phyloP scores from a whole-genome alignment of 306 rosid species.

The Malus domestica region ASM211411v1 NC_041794.1:33186001-33186500 shows the following conservation, averaged over 20 bases:
- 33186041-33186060: too few species aligned
- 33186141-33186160: background rate
- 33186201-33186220: background rate
- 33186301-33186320: background rate
- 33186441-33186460: background rate
- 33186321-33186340: background rate
- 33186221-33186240: too few species aligned
- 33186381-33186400: background rate
- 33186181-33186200: background rate
- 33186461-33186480: background rate
- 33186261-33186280: rapidly evolving
- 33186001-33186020: too few species aligned
- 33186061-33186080: too few species aligned
- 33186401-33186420: background rate
- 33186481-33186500: background rate
- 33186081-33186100: too few species aligned
- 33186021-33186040: too few species aligned
- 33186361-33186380: too few species aligned
- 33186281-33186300: too few species aligned
- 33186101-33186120: background rate
- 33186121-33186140: background rate
- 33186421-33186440: background rate
- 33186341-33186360: background rate
- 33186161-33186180: background rate
- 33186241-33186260: too few species aligned